Evolutionary conservation across 1,139 yeast species (phyloP).

Genomic region (Geotrichum australiense): DNA sequence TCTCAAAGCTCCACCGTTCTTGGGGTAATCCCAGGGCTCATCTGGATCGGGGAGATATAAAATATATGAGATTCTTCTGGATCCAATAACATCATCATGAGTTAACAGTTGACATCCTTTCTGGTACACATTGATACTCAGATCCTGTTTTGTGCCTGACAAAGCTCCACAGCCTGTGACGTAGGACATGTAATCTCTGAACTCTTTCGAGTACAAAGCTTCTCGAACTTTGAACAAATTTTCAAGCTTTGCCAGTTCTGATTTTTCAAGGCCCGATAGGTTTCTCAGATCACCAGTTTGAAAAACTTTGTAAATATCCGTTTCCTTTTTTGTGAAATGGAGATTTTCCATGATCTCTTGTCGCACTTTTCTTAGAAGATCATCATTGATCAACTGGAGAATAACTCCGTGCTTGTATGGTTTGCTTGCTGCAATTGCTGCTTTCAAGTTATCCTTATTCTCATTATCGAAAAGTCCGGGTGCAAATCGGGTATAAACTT

Average conservation of each 20-base stretch:
- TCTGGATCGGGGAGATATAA: conserved; percentile 91
- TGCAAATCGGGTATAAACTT: conserved; percentile 7
- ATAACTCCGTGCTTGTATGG: conserved; percentile 93
- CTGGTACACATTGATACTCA: conserved; percentile 85
- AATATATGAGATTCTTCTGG: conserved; percentile 87
- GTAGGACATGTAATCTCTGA: conserved; percentile 71
- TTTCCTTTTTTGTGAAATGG: conserved; percentile 89
- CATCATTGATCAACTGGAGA: conserved; percentile 63
- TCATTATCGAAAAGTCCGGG: conserved; percentile 9
- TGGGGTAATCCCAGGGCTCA: conserved; percentile 65
- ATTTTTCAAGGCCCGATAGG: conserved; percentile 73
- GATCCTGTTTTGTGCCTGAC: conserved; percentile 83
- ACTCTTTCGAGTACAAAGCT: conserved; percentile 79
- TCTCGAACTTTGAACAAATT: conserved; percentile 69
- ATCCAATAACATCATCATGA: conserved; percentile 97
- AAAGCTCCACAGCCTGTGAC: conserved; percentile 86
- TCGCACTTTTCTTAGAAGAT: conserved; percentile 68
- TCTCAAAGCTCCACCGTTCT: conserved; percentile 88
- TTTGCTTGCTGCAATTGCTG: conserved; percentile 40
- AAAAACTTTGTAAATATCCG: conserved; percentile 90
- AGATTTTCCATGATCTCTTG: conserved; percentile 75
- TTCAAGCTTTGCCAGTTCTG: conserved; percentile 67
- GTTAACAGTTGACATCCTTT: conserved; percentile 91
- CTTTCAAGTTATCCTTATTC: conserved; percentile 16
- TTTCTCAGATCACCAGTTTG: conserved; percentile 97